A percentile compares a stretch with the other conserved stretches of the same genome.
Evolutionary conservation across 176 grass and related monocot species (phyloP).

Genomic region (Rhynchospora breviuscula): DNA sequence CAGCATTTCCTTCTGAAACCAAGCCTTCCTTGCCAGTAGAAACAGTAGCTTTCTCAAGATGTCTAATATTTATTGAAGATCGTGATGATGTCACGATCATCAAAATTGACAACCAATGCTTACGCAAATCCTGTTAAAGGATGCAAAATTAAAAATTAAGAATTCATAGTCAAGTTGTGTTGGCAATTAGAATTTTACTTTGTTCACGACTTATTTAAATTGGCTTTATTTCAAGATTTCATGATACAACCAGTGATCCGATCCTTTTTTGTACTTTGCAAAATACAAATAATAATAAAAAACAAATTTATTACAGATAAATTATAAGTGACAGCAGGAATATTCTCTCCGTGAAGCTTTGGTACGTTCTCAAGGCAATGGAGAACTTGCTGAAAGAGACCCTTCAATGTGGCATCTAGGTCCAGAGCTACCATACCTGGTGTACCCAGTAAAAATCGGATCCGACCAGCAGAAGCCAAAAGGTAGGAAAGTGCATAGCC

Average conservation of each 20-base stretch:
- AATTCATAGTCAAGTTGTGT: neutral
- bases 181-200: neutral
- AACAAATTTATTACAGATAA: constrained; percentile 47
- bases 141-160: neutral
- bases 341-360: constrained; percentile 77
- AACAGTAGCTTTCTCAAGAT: constrained; percentile 93
- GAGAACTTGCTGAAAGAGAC: constrained; percentile 92
- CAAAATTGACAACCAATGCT: constrained; percentile 92
- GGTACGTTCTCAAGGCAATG: constrained; percentile 90
- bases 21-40: constrained; percentile 93
- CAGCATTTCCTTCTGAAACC: constrained; percentile 95
- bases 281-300: neutral
- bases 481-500: constrained; percentile 93
- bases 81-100: constrained; percentile 99
- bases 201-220: neutral
- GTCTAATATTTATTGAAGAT: constrained; percentile 92
- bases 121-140: constrained; percentile 72
- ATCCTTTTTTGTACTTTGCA: neutral
- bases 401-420: constrained; percentile 78
- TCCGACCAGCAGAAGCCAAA: constrained; percentile 81
- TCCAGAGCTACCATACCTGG: constrained; percentile 99
- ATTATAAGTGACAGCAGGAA: constrained; percentile 64
- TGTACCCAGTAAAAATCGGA: constrained; percentile 94
- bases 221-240: neutral
- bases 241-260: neutral